Base-by-base conservation (phyloP, 1,139 yeast genomes). In the Taphrina sp. region DNA sequence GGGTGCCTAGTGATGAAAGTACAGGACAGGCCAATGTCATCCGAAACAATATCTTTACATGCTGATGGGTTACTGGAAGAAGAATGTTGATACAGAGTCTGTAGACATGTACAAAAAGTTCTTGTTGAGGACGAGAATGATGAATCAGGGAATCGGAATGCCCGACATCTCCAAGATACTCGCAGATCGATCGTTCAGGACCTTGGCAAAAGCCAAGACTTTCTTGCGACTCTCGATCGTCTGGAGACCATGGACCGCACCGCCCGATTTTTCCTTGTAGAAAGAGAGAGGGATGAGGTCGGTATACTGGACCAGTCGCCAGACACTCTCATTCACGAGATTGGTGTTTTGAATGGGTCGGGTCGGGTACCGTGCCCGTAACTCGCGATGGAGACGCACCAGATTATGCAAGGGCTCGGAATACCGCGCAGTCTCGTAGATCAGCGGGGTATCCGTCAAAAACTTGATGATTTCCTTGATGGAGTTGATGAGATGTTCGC, bases 391-490 rank as follows among this genome's bases (percentile, higher is more conserved):
- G 17, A 49, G 39, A 8, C 19, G 24, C 14, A 49, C 19, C 24
- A 49, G 16, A 23, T 39, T 49, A 17, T 31, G 16, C 33, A 49
- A 34, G 10, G 44, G 46, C 12, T 49, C 54, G 12, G 28, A 14
- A 34, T 49, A 49, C 39, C 54, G 37, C 22, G 38, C 26, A 14
- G 46, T 29, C 39, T 49, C 54, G 46, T 49, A 49, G 10, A 29
- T 20, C 41, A 49, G 36, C 7, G 54, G 37, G 20, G 54, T 42
- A n/a, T 41, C 44, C 1, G 39, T 10, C 5, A 49, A 26, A 14
- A 49, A 49, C 38, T 49, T 41, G 39, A 49, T 49, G 46, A 49
- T 49, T 28, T 41, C 46, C 20, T 49, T 22, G 22, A 39, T 38
- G 16, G 39, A 29, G 31, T 22, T 24, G 34, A 49, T 39, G 33